Conservation (phyloP, 75 land plant genomes). For the Chamaecyparis obtusa region DNA sequence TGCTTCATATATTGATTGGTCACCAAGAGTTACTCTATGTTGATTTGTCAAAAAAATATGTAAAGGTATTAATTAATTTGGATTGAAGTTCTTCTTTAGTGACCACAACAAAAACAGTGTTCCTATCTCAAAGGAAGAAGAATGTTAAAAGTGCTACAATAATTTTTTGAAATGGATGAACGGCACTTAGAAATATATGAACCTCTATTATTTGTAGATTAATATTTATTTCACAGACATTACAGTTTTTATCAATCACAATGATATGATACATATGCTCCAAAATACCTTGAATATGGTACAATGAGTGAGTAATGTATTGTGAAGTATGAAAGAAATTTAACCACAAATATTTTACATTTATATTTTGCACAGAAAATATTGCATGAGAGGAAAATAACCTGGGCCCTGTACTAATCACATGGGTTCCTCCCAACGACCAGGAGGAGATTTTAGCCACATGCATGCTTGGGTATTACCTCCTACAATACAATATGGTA, state of each 20-base stretch:
- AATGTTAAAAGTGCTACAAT: neutral
- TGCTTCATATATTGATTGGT: slow-evolving; percentile 52
- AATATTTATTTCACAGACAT: neutral
- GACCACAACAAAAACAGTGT: neutral
- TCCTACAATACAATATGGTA: neutral
- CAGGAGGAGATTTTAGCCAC: neutral
- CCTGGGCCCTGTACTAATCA: neutral
- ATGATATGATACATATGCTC: neutral
- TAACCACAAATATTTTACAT: neutral
- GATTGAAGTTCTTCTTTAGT: neutral
- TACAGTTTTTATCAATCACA: neutral
- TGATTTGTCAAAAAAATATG: neutral
- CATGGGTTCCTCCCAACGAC: neutral
- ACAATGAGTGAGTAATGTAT: neutral
- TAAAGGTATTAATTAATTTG: neutral
- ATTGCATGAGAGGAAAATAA: neutral
- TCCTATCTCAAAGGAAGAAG: neutral
- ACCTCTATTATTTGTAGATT: neutral
- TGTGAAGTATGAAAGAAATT: neutral
- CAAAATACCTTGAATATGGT: neutral
- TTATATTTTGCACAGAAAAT: neutral
- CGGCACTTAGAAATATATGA: neutral
- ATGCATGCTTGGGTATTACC: neutral
- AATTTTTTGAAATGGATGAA: neutral
- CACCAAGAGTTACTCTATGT: slow-evolving; percentile 43